Percentiles rank a stretch among this genome's conserved stretches.
Conservation (phyloP, 768 basidiomycete species). For the Lactifluus rugatus region DNA sequence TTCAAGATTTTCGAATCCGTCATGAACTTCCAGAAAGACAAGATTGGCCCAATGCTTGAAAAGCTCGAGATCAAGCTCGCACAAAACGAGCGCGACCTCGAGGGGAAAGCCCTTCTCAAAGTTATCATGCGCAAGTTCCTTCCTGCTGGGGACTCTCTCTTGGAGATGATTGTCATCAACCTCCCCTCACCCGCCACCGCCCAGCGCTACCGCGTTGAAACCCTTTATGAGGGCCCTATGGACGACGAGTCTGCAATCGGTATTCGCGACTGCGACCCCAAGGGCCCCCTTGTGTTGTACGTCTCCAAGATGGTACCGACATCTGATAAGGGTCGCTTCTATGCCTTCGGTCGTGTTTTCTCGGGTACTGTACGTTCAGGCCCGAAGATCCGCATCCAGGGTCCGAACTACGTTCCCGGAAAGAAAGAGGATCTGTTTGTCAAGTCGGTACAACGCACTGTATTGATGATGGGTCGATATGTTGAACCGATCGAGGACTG, state of each 20-base stretch:
- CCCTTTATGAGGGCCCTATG: slow-evolving; percentile 99
- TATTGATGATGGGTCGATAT: slow-evolving; percentile 99
- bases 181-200: slow-evolving; percentile 96
- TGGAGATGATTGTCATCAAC: slow-evolving; percentile 99
- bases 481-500: slow-evolving; percentile 99
- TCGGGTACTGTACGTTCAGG: slow-evolving; percentile 95
- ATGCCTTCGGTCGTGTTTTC: slow-evolving; percentile 99
- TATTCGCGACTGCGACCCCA: slow-evolving; percentile 97
- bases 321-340: slow-evolving; percentile 99
- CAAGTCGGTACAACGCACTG: slow-evolving; percentile 97
- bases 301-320: slow-evolving; percentile 99
- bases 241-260: slow-evolving; percentile 98
- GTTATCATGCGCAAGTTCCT: slow-evolving; percentile 99
- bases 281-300: slow-evolving; percentile 93
- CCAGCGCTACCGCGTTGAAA: slow-evolving; percentile 98
- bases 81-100: slow-evolving; percentile 82
- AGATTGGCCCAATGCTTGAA: slow-evolving; percentile 73
- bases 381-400: slow-evolving; percentile 98
- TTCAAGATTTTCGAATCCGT: slow-evolving; percentile 97
- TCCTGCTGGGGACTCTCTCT: slow-evolving; percentile 93
- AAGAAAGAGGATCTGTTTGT: slow-evolving; percentile 98
- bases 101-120: slow-evolving; percentile 94
- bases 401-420: slow-evolving; percentile 96
- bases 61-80: slow-evolving; percentile 93
- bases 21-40: slow-evolving; percentile 99